phyloP scores from a whole-genome alignment of 192 early-diverging fungal genomes.

The Entomortierella parvispora region DNA sequence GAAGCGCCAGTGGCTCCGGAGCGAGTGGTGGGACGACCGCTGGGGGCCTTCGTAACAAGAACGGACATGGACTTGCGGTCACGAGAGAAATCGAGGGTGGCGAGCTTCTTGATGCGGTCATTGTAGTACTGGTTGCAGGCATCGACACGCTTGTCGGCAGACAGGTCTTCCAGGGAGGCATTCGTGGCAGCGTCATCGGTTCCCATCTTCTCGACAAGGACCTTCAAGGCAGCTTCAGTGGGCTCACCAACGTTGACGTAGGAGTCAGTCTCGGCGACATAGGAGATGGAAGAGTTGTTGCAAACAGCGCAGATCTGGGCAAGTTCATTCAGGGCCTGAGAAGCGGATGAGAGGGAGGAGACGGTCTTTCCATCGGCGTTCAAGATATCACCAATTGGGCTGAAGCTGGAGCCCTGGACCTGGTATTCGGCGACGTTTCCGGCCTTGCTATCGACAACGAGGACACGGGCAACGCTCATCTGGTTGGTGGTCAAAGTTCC shows the following conservation, averaged over 20 bases:
- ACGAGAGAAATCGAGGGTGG: conserved; percentile 93
- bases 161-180: conserved; percentile 55
- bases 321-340: conserved; percentile 74
- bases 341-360: conserved; percentile 61
- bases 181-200: conserved; percentile 80
- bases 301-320: conserved; percentile 87
- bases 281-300: conserved; percentile 90
- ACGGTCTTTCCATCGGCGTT: conserved; percentile 58
- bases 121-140: conserved; percentile 81
- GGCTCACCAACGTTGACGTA: conserved; percentile 94
- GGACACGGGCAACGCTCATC: conserved; percentile 86
- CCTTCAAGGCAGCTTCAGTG: conserved; percentile 96
- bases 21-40: conserved; percentile 35
- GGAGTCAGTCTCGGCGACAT: conserved; percentile 70
- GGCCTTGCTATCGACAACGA: conserved; percentile 62
- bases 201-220: conserved; percentile 93
- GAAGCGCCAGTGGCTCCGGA: conserved; percentile 29
- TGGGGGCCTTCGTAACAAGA: conserved; percentile 61
- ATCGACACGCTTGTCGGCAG: conserved; percentile 66
- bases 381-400: conserved; percentile 76
- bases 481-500: conserved; percentile 99
- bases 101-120: conserved; percentile 60
- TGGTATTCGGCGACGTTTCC: conserved; percentile 71
- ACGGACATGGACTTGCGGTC: conserved; percentile 99
- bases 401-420: conserved; percentile 88